Conservation (phyloP, 352 stramenopile genomes). For the Phytophthora idaei region DNA sequence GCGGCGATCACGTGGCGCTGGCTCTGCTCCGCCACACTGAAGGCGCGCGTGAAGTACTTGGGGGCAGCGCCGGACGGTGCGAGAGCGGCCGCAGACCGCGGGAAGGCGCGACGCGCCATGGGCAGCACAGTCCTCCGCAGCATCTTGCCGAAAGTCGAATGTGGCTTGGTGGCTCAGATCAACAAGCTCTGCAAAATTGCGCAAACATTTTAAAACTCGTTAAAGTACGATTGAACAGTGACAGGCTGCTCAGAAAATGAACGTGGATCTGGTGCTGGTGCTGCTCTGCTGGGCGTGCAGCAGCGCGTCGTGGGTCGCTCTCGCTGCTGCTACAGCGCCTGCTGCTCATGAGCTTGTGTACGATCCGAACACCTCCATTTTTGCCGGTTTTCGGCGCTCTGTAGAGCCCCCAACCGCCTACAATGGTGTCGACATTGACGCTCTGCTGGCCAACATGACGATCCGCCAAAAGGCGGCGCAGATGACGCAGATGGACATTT, state of each 20-base stretch:
- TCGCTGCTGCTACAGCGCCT: not conserved
- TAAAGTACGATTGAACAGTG: conserved; percentile 26
- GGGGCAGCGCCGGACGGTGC: conserved; percentile 9
- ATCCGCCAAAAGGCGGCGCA: conserved; percentile 78
- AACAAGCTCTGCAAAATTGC: conserved; percentile 13
- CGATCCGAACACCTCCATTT: conserved; percentile 19
- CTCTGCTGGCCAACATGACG: conserved; percentile 47
- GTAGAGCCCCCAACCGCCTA: not conserved
- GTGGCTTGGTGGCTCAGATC: conserved; percentile 17
- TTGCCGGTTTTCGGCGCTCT: conserved; percentile 1
- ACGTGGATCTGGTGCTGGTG: conserved; percentile 25
- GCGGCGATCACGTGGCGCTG: conserved; percentile 85
- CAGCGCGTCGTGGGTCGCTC: not conserved
- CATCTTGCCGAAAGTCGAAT: conserved; percentile 41
- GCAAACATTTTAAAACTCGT: conserved; percentile 19
- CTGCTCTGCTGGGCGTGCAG: conserved; percentile 24
- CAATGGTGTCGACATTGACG: conserved; percentile 18
- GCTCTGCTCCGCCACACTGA: conserved; percentile 49
- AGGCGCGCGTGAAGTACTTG: conserved; percentile 37
- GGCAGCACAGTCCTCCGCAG: conserved; percentile 38
- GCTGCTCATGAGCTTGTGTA: conserved; percentile 30
- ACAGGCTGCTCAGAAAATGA: conserved; percentile 35
- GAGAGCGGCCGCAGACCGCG: conserved; percentile 17
- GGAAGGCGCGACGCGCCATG: conserved; percentile 35
- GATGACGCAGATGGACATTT: conserved; percentile 93